Base-by-base conservation (phyloP, 2,329 filamentous ascomycete genomes). In the Pestalotiopsis sp. region DNA sequence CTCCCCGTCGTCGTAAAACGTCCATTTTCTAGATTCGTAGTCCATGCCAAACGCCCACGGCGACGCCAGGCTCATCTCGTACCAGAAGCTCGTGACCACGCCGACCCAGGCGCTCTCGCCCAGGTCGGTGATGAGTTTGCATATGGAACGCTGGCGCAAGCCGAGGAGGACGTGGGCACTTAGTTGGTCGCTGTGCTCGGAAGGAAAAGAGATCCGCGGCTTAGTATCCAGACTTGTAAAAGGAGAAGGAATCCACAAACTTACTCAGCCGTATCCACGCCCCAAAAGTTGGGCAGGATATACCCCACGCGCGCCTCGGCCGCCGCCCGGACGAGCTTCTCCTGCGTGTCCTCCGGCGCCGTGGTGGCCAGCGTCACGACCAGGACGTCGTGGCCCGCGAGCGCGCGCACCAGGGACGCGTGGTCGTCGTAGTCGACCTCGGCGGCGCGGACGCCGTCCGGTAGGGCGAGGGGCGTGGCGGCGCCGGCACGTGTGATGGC, bases 1-100 rank as follows among this genome's bases (percentile, higher is more conserved):
- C 23, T 82, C 83, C 0, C 91, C 91, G 27, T 89, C 85, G 71
- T 90, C 89, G 67, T 84, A 88, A 61, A 87, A 73, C 0, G 81
- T 84, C n/a, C 85, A 68, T 0, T 68, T 69, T 0, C 78, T 77
- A 7, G 83, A 81, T 31, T 75, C 74, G 69, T 86, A 80, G 72
- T 88, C 85, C 76, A 88, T 84, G 4, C 86, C 87, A 65, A 82
- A 87, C 9, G 27, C 59, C 39, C 80, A 79, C 4, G 72, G 65
- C 1, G 77, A 65, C 0, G 80, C 79, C 0, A 88, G 73, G 69
- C 84, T 87, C 68, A 83, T 86, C 62, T 88, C 83, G 71, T 88
- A 88, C 86, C 86, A 89, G 71, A 85, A 87, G 2, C 83, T 80
- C 68, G 81, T 84, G 49, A 75, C 75, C 9, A 87, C 73, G 0